Conservation (phyloP, 2,329 filamentous ascomycete genomes). For the Mycosphaerella sp. region DNA sequence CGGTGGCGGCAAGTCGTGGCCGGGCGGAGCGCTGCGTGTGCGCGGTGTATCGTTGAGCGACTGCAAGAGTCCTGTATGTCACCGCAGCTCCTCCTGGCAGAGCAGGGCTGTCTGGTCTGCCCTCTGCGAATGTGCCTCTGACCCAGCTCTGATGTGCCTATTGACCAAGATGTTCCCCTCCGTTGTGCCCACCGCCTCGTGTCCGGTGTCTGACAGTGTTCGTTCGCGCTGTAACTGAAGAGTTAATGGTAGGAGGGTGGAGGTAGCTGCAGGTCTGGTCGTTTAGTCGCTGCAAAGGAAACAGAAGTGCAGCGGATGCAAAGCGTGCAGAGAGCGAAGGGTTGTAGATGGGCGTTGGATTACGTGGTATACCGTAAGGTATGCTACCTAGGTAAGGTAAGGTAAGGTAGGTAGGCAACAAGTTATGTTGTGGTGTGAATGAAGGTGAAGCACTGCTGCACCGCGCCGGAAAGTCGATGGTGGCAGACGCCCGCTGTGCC, state of each 20-base stretch:
- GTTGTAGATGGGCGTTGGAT: too few species aligned
- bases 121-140: neutral
- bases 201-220: neutral
- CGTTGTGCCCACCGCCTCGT: neutral
- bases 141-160: neutral
- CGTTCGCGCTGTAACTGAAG: neutral
- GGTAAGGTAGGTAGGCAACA: too few species aligned
- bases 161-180: neutral
- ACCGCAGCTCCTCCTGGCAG: slow-evolving; percentile 2
- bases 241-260: neutral
- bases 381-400: too few species aligned
- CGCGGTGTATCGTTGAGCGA: neutral
- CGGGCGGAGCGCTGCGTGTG: neutral
- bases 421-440: too few species aligned
- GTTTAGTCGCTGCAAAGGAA: neutral
- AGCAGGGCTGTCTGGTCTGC: neutral
- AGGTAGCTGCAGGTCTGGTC: neutral
- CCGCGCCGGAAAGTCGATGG: too few species aligned
- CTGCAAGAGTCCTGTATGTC: slow-evolving; percentile 6
- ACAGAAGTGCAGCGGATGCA: neutral
- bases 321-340: neutral
- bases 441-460: too few species aligned
- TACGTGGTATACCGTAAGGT: too few species aligned
- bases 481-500: too few species aligned
- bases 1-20: neutral